Conservation (phyloP, 495 filamentous ascomycete species). For the Neurospora africana region DNA sequence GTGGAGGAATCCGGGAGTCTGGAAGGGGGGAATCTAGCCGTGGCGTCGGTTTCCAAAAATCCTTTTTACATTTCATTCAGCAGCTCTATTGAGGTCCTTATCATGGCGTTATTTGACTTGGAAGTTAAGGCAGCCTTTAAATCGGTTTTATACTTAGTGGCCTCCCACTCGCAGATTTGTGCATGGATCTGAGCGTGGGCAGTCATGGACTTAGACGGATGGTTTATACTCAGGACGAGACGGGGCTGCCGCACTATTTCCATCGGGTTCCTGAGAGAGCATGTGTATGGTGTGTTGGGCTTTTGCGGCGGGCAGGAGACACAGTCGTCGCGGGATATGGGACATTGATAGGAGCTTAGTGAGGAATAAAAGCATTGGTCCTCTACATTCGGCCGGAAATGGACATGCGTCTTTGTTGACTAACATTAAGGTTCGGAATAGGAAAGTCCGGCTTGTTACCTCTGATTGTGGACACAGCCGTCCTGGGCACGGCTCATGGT, state of each 20-base stretch:
- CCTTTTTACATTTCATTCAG: not conserved
- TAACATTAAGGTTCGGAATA: not conserved
- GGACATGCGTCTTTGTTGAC: not conserved
- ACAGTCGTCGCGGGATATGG: not conserved
- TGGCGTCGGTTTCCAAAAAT: not conserved
- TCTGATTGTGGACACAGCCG: not conserved
- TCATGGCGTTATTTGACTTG: conserved; percentile 1
- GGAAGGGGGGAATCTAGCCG: not conserved
- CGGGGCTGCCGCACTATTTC: not conserved
- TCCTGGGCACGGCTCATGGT: not conserved
- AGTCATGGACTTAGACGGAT: not conserved
- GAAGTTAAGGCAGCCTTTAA: not conserved
- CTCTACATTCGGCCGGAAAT: not conserved
- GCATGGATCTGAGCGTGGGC: not conserved
- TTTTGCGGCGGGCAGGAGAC: not conserved
- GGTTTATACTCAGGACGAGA: not conserved
- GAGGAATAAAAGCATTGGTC: not conserved
- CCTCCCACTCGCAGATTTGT: not conserved
- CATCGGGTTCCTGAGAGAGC: not conserved
- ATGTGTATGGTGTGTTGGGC: not conserved
- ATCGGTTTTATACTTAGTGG: not conserved
- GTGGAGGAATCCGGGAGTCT: not conserved
- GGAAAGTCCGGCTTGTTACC: not conserved
- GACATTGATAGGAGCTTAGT: not conserved
- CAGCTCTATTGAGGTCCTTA: not conserved